Base-by-base conservation (phyloP, 2,329 filamentous ascomycete species). In the Aspergillus versicolor region DNA sequence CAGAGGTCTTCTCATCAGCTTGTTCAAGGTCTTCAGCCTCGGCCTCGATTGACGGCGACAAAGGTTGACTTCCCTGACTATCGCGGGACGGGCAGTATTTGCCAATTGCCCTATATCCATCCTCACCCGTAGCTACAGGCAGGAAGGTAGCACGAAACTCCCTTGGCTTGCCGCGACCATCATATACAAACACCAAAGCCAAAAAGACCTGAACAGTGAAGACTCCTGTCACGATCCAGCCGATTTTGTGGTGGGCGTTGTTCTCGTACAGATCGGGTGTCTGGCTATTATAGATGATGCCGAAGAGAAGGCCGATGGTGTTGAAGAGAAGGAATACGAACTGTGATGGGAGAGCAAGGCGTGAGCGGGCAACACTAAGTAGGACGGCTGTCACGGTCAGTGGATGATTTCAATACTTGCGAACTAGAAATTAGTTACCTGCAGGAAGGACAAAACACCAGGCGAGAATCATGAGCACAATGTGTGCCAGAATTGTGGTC, bases 361-460 rank as follows among this genome's bases (percentile, higher is more conserved):
- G 84, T 42, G 92, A 97, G 59, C 84, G 85, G 34, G 88, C 88
- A 61, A 96, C 80, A 54, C 91, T 96, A 61, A 97, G 81, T 86
- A 97, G 90, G 48, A 96, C 87, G 62, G 85, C 91, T 94, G 30
- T 37, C 34, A 3, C 1, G 7, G 45, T 58, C 44, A 61, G 45
- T 46, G 19, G 15, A 12, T 2, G 19, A 19, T 19, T 3, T 19
- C 19, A 19, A 19, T 19, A 19, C 2, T 19, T 19, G 19, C 19
- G 19, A 19, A 2, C 19, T 19, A 19, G 19, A 19, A 19, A 19
- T 3, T 19, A 3, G 19, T 19, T 19, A 89, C 90, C 87, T 58
- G 88, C 73, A 49, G 91, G 91, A 53, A 93, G 79, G 46, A 89
- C 69, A 54, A 92, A 81, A 34, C 89, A 80, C 90, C 91, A 94